Percentiles rank a stretch among this genome's conserved stretches.
Evolutionary conservation across 345 rosid species (phyloP).

Genomic region (Microcos paniculata): DNA sequence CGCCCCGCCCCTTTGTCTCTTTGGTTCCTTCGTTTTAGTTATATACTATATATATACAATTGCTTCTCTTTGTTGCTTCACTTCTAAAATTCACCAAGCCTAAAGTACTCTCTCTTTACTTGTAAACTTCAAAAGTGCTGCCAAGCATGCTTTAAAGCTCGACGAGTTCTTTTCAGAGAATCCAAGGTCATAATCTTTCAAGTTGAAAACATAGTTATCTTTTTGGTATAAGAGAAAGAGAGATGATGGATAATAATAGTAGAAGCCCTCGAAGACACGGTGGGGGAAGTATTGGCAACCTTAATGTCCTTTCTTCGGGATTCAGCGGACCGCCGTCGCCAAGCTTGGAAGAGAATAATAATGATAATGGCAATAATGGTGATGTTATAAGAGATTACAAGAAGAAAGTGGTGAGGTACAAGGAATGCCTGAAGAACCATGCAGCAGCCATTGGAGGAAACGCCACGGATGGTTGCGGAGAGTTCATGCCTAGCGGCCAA

Average conservation of each 20-base stretch:
- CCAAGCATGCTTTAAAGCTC: not conserved
- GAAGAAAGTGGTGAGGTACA: slow-evolving; percentile 58
- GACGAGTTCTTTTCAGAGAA: slow-evolving; percentile 4
- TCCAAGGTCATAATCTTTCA: not conserved
- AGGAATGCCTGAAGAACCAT: slow-evolving; percentile 84
- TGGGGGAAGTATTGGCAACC: not conserved
- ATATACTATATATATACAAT: not conserved
- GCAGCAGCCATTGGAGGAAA: slow-evolving; percentile 90
- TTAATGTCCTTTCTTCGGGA: slow-evolving; percentile 19
- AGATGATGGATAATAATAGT: not conserved
- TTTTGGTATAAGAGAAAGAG: not conserved
- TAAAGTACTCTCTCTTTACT: not conserved
- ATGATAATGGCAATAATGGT: slow-evolving; percentile 12
- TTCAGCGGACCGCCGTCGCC: slow-evolving; percentile 23
- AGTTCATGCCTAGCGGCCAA: slow-evolving; percentile 91
- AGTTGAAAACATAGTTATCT: not conserved
- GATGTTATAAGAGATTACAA: no score
- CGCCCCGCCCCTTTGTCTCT: slow-evolving; percentile 10
- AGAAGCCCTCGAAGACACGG: not conserved
- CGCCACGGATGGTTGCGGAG: slow-evolving; percentile 92
- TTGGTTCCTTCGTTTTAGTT: no score
- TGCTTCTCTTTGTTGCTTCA: slow-evolving; percentile 11
- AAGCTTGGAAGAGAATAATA: slow-evolving; percentile 29
- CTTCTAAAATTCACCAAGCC: slow-evolving; percentile 12
- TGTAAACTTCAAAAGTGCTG: not conserved